Percentiles rank a stretch among this genome's conserved stretches.
Conservation (phyloP, 768 basidiomycete genomes). For the Macrolepiota albuminosa region DNA sequence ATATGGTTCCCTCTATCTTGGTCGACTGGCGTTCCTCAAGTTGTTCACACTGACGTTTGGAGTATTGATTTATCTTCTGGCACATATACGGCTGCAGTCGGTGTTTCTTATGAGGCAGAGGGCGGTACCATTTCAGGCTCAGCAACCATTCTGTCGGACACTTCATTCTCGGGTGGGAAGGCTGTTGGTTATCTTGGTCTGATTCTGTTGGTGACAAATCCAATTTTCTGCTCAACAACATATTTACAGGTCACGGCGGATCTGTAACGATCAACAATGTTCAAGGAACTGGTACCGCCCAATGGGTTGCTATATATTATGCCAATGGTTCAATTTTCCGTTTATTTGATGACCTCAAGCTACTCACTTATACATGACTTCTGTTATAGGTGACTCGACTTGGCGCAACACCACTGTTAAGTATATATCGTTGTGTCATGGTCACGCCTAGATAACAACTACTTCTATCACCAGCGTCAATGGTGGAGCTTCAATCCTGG, state of each 20-base stretch:
- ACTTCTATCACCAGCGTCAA: constrained; percentile 39
- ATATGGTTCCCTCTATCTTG: constrained; percentile 60
- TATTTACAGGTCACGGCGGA: constrained; percentile 46
- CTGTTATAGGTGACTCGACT: constrained; percentile 40
- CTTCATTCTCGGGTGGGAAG: constrained; percentile 47
- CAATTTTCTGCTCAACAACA: background rate
- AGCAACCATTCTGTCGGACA: constrained; percentile 36
- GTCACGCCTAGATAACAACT: background rate
- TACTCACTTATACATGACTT: background rate
- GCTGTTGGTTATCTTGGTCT: constrained; percentile 53
- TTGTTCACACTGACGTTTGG: constrained; percentile 56
- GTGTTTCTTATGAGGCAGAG: constrained; percentile 55
- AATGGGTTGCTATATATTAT: constrained; percentile 60
- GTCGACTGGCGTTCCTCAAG: constrained; percentile 47
- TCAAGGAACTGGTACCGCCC: constrained; percentile 45
- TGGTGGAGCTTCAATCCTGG: constrained; percentile 44
- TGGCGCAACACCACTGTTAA: constrained; percentile 60
- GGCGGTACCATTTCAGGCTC: constrained; percentile 43
- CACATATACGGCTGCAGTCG: constrained; percentile 44
- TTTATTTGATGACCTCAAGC: background rate
- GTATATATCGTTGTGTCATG: constrained; percentile 18
- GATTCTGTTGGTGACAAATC: constrained; percentile 1
- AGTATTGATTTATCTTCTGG: constrained; percentile 45
- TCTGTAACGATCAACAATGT: constrained; percentile 52
- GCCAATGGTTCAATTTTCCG: constrained; percentile 38